Percentiles rank a stretch among this genome's conserved stretches.
Evolutionary conservation across 2,329 filamentous ascomycete genomes (phyloP).

Genomic region (Plenodomus tracheiphilus): DNA sequence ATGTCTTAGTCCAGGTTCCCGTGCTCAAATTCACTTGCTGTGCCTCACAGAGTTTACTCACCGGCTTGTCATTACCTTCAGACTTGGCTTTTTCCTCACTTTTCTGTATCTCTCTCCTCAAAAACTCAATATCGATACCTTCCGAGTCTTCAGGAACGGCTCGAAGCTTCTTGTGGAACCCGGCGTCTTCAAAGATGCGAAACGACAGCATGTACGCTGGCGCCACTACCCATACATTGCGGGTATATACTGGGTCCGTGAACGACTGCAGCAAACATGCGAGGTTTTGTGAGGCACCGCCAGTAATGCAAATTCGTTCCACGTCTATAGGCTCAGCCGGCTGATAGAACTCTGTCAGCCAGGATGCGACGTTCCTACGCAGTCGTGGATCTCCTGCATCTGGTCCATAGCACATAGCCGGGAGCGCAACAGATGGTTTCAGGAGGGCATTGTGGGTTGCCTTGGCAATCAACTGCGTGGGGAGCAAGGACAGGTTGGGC

Average conservation of each 20-base stretch:
- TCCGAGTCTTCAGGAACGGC: constrained; percentile 77
- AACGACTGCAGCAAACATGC: constrained; percentile 78
- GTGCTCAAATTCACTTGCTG: not conserved
- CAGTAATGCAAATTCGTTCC: constrained; percentile 75
- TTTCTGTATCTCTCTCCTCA: constrained; percentile 56
- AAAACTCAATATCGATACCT: constrained; percentile 69
- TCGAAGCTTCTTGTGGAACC: constrained; percentile 65
- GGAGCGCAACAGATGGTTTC: constrained; percentile 60
- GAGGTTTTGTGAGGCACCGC: constrained; percentile 82
- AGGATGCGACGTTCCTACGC: constrained; percentile 68
- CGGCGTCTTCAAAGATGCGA: constrained; percentile 82
- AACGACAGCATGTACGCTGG: constrained; percentile 86
- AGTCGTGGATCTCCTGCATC: constrained; percentile 65
- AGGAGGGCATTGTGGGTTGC: constrained; percentile 66
- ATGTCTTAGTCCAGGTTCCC: not conserved
- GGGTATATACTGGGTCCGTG: constrained; percentile 76
- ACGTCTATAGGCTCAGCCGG: constrained; percentile 50
- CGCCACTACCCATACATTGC: constrained; percentile 76
- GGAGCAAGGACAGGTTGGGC: constrained; percentile 68
- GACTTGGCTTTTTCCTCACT: constrained; percentile 51
- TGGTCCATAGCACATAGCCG: constrained; percentile 77
- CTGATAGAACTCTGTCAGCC: constrained; percentile 68
- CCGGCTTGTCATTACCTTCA: constrained; percentile 48
- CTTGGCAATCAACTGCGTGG: constrained; percentile 62
- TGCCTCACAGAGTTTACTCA: constrained; percentile 33